phyloP scores from a whole-genome alignment of 75 land plant species.

The Isoetes taiwanensis region DNA sequence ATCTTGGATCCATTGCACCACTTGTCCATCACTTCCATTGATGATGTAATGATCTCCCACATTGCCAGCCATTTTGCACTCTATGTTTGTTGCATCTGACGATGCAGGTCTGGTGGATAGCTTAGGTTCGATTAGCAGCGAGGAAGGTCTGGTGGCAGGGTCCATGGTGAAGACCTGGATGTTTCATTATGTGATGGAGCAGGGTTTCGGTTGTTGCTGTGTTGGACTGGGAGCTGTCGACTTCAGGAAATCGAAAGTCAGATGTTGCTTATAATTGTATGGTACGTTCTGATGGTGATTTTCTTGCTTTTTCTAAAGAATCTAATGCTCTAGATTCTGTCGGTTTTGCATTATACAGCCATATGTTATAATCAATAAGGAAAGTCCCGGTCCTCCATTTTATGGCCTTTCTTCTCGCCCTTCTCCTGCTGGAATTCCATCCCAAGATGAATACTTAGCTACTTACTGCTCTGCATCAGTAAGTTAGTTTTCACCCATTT shows the following conservation, averaged over 20 bases:
- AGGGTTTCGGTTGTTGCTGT: constrained; percentile 93
- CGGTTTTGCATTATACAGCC: too few relatives aligned
- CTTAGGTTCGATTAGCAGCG: too few relatives aligned
- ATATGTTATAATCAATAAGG: constrained; percentile 34
- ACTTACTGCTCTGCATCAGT: constrained; percentile 74
- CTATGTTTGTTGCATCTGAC: constrained; percentile 97
- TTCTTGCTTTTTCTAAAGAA: too few relatives aligned
- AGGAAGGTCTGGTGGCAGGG: too few relatives aligned
- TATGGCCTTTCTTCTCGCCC: constrained; percentile 44
- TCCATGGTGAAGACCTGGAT: too few relatives aligned
- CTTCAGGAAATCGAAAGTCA: constrained; percentile 90
- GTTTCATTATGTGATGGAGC: too few relatives aligned
- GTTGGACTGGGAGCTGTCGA: constrained; percentile 96
- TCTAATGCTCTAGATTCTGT: too few relatives aligned
- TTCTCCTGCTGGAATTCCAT: constrained; percentile 66
- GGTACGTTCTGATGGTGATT: too few relatives aligned
- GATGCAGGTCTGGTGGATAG: too few relatives aligned
- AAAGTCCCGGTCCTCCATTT: constrained; percentile 14
- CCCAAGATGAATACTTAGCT: constrained; percentile 55
- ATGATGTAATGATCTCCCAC: constrained; percentile 68
- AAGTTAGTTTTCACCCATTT: constrained; percentile 30
- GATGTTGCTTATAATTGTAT: constrained; percentile 85
- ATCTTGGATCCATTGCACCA: constrained; percentile 99
- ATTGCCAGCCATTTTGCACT: constrained; percentile 66
- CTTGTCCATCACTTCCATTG: constrained; percentile 99